phyloP scores from a whole-genome alignment of 139 green algal genomes.

The Diplosphaera chodatii region DNA sequence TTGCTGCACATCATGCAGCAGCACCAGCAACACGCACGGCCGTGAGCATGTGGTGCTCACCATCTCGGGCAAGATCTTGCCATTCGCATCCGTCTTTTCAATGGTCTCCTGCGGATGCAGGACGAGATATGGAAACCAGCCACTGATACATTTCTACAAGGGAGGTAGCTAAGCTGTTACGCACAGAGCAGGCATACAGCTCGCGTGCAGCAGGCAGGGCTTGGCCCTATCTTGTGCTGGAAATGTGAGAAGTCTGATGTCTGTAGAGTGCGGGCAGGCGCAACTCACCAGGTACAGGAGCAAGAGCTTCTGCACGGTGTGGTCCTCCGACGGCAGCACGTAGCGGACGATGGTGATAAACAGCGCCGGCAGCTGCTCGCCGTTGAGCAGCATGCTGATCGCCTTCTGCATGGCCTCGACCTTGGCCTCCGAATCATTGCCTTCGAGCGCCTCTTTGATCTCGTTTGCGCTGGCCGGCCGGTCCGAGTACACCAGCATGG shows the following conservation, averaged over 20 bases:
- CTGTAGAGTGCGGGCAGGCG: no score
- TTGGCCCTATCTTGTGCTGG: no score
- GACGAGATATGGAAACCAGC: neutral
- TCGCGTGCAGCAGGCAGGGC: no score
- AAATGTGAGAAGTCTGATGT: no score
- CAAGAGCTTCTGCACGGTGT: constrained; percentile 96
- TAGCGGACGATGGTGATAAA: constrained; percentile 99
- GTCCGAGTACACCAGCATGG: constrained; percentile 90
- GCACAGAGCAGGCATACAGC: no score
- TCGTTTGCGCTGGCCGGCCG: constrained; percentile 68
- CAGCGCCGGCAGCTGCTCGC: constrained; percentile 89
- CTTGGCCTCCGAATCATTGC: constrained; percentile 71
- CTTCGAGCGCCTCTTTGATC: constrained; percentile 93
- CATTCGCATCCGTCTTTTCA: constrained; percentile 91
- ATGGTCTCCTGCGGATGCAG: constrained; percentile 87
- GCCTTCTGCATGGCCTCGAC: constrained; percentile 92
- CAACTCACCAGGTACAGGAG: constrained; percentile 95
- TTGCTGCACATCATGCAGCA: no score
- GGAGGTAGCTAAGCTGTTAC: no score
- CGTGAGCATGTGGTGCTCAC: constrained; percentile 28
- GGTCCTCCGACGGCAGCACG: constrained; percentile 95
- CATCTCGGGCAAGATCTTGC: constrained; percentile 99
- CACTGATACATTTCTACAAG: no score
- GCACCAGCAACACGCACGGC: no score
- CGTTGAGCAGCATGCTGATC: constrained; percentile 87